phyloP scores from a whole-genome alignment of 306 rosid genomes.

The Amphicarpaea edgeworthii region DNA sequence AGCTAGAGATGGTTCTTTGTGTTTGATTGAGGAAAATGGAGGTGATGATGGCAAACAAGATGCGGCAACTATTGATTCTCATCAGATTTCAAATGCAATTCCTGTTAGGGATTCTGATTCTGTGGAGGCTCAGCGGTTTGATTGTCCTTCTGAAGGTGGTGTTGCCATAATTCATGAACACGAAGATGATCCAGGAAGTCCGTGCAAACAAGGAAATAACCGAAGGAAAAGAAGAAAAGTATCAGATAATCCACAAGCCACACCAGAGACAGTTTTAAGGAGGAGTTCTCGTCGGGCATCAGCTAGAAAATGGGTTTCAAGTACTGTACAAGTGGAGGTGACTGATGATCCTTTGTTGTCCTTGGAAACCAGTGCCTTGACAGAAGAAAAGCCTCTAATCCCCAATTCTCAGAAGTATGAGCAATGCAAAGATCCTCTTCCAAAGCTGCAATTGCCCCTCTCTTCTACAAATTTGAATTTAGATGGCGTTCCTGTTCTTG shows the following conservation, averaged over 20 bases:
- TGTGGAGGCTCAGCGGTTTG: slow-evolving; percentile 54
- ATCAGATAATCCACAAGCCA: slow-evolving; percentile 48
- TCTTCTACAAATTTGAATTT: slow-evolving; percentile 81
- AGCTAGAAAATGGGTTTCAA: slow-evolving; percentile 53
- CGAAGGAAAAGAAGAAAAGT: slow-evolving; percentile 72
- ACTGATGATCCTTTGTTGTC: slow-evolving; percentile 57
- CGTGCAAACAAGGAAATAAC: slow-evolving; percentile 51
- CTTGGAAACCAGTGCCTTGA: slow-evolving; percentile 61
- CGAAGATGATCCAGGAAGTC: slow-evolving; percentile 60
- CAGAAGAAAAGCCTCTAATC: slow-evolving; percentile 63
- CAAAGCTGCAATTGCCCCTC: slow-evolving; percentile 74
- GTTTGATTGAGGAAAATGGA: slow-evolving; percentile 53
- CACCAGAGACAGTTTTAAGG: slow-evolving; percentile 75
- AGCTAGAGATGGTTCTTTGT: slow-evolving; percentile 39
- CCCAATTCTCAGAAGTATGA: slow-evolving; percentile 57
- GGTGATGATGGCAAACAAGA: slow-evolving; percentile 47
- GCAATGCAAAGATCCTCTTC: slow-evolving; percentile 53
- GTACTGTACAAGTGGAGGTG: slow-evolving; percentile 37
- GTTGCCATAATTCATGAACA: slow-evolving; percentile 47
- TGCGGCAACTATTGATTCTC: slow-evolving; percentile 44
- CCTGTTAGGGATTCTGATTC: slow-evolving; percentile 47
- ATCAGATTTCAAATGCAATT: slow-evolving; percentile 43
- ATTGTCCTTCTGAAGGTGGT: slow-evolving; percentile 60
- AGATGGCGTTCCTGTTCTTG: slow-evolving; percentile 79
- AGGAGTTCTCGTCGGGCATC: slow-evolving; percentile 94